These are phyloP conservation scores for Flaveria linearis DNA, from an alignment of 129 eudicot species.

Conservation along the genomic window DNA sequence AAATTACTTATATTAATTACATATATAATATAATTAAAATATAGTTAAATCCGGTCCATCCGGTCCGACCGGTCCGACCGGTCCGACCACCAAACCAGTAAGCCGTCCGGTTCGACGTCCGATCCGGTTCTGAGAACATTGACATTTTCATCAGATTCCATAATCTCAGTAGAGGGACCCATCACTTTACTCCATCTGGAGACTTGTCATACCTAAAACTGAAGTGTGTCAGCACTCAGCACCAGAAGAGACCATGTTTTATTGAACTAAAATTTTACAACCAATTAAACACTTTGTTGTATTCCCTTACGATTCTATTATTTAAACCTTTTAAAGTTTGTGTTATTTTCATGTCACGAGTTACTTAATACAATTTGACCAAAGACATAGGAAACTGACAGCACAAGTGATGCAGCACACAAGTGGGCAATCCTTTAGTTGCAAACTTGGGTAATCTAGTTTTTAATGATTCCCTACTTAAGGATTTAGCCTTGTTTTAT, in stretches of 20 bases:
- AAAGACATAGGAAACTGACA: neutral
- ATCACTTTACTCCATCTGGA: constrained; percentile 3
- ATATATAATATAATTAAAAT: no score
- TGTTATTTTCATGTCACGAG: neutral
- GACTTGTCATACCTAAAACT: neutral
- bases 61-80: no score
- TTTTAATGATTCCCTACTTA: neutral
- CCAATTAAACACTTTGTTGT: neutral
- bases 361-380: constrained; percentile 2
- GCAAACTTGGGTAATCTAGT: neutral
- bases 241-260: neutral
- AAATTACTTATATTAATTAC: no score
- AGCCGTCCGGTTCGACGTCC: no score
- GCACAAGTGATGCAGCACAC: neutral
- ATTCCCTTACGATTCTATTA: constrained; percentile 11
- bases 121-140: no score
- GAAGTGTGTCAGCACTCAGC: neutral
- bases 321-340: constrained; percentile 4
- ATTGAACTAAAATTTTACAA: constrained; percentile 8
- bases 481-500: neutral
- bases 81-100: no score
- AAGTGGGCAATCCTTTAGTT: neutral
- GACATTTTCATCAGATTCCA: constrained; percentile 19
- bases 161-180: neutral
- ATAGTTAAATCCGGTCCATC: no score